Conservation (phyloP, 2,329 filamentous ascomycete genomes). For the Fusarium pseudonygamai region DNA sequence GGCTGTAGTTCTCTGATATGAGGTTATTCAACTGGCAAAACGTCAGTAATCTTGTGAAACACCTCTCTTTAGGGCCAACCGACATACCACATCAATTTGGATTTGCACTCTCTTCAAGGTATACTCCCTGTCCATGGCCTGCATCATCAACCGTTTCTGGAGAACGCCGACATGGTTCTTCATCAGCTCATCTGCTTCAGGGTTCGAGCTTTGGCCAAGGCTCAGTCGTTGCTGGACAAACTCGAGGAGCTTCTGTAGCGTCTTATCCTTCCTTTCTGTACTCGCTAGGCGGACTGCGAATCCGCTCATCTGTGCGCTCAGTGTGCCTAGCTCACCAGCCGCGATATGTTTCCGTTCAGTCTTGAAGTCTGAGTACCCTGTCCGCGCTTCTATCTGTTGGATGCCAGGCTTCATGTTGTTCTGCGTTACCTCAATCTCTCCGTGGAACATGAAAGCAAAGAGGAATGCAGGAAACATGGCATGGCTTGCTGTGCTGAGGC, state of each 20-base stretch:
- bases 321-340: conserved; percentile 42
- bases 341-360: conserved; percentile 42
- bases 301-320: conserved; percentile 49
- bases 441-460: conserved; percentile 46
- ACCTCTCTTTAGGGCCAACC: conserved; percentile 5
- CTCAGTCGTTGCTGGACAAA: conserved; percentile 40
- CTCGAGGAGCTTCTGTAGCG: conserved; percentile 47
- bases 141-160: conserved; percentile 48
- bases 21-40: conserved; percentile 49
- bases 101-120: conserved; percentile 50
- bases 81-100: conserved; percentile 52
- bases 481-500: conserved; percentile 38
- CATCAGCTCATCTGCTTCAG: conserved; percentile 36
- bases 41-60: conserved; percentile 2
- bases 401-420: conserved; percentile 46
- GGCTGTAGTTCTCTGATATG: conserved; percentile 51
- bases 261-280: conserved; percentile 49
- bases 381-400: conserved; percentile 48
- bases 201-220: not conserved
- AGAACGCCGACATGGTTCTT: conserved; percentile 44
- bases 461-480: conserved; percentile 51
- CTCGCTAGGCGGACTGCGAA: conserved; percentile 51
- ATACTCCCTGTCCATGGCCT: conserved; percentile 49
- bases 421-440: conserved; percentile 47
- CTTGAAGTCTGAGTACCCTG: conserved; percentile 49